Percentiles rank a stretch among this genome's conserved stretches.
Evolutionary conservation across 2,329 filamentous ascomycete species (phyloP).

Genomic region (Parastagonospora nodorum): DNA sequence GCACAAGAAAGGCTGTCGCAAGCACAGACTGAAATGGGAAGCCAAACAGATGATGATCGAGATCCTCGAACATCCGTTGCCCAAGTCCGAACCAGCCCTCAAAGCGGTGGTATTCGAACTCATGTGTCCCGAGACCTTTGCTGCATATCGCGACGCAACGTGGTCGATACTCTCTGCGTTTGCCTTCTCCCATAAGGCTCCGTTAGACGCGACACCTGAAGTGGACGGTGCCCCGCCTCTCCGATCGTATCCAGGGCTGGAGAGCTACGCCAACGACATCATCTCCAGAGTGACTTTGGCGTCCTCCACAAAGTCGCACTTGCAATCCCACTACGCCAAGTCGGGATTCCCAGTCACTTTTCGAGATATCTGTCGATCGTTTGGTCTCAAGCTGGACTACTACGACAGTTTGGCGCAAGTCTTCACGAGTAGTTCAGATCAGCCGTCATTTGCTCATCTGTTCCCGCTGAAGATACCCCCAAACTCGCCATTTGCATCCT

Average conservation of each 20-base stretch:
- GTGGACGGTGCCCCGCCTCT: too few species aligned
- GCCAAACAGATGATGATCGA: constrained; percentile 51
- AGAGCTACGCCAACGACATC: constrained; percentile 17
- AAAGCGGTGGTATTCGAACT: constrained; percentile 61
- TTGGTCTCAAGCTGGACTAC: constrained; percentile 55
- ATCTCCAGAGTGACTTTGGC: constrained; percentile 45
- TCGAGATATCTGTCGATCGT: constrained; percentile 53
- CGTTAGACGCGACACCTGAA: constrained; percentile 12
- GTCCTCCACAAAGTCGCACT: constrained; percentile 54
- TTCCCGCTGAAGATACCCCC: constrained; percentile 49
- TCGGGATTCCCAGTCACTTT: constrained; percentile 49
- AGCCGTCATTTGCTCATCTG: constrained; percentile 54
- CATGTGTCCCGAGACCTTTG: constrained; percentile 50
- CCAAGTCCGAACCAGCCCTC: constrained; percentile 39
- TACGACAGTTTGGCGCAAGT: constrained; percentile 49
- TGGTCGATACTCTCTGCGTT: constrained; percentile 54
- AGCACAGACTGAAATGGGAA: constrained; percentile 48
- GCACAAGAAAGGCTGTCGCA: constrained; percentile 46
- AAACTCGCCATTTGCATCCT: constrained; percentile 45
- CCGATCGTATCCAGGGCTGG: constrained; percentile 41
- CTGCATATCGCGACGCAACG: constrained; percentile 58
- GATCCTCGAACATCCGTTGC: constrained; percentile 58
- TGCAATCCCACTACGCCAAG: constrained; percentile 55
- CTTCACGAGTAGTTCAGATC: constrained; percentile 46
- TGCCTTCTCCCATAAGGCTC: constrained; percentile 16